Evolutionary conservation across 2,329 filamentous ascomycete genomes (phyloP), one percentile per base, ranked within the genome.

Genomic region (Aspergillus chevalieri): DNA sequence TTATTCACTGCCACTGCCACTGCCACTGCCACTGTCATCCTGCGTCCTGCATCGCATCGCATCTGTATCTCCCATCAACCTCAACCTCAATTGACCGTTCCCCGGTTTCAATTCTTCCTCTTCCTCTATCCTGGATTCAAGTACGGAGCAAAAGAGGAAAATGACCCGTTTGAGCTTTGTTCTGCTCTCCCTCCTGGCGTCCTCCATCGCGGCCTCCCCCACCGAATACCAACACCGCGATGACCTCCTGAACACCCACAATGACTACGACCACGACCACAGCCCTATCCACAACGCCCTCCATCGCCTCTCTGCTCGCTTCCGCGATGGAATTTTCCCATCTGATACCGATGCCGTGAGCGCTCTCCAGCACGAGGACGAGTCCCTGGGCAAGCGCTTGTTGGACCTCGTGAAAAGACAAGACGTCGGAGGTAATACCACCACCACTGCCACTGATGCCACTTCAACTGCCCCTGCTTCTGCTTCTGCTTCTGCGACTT

Each of bases 241-340:
- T 55, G 75, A 80, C 51, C 66, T 83, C 48, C 69, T 85, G 47
- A 73, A 78, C 52, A 74, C 74, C 21, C 70, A 84, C 49, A 80
- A 83, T 19, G 77, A 78, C 12, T 71, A 84, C 49, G 80, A 83
- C 21, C 71, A 84, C 49, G 80, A 83, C 21, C 77, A 78, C 48
- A 74, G 80, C 44, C 77, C 80, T 39, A 72, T 91, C 47, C 84
- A 88, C 65, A 78, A 79, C 43, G 79, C 86, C 47, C 74, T 90
- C 28, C 83, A 87, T 65, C 73, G 77, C 53, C 78, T 83, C 59
- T 74, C 84, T 47, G 76, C 78, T 44, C 80, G 81, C 61, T 88
- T 84, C 69, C 78, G 82, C 63, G 79, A 87, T 62, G 85, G 85
- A 51, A 77, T 87, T 49, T 87, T 84, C 65, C 76, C 80, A 54